These are phyloP conservation scores for Myxozyma nipponensis DNA, from an alignment of 805 yeast genomes.

Conservation along the genomic window DNA sequence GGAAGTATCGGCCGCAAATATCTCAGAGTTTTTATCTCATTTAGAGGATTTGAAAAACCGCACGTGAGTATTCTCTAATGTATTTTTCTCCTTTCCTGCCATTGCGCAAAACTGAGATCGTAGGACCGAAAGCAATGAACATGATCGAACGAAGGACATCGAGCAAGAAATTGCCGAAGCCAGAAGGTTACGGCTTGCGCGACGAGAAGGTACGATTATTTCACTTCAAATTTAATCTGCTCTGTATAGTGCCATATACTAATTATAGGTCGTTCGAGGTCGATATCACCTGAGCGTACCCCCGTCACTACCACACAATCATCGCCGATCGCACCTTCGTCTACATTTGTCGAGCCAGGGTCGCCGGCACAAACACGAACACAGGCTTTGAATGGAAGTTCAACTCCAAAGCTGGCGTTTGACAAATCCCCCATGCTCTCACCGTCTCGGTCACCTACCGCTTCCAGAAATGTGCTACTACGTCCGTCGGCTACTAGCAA, in stretches of 20 bases:
- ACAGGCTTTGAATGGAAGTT: neutral
- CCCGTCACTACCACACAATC: neutral
- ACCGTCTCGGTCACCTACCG: neutral
- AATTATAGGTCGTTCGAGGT: conserved; percentile 9
- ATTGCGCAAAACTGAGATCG: neutral
- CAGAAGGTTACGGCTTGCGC: conserved; percentile 14
- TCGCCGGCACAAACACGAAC: neutral
- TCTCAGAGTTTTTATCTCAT: conserved; percentile 11
- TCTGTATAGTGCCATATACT: neutral
- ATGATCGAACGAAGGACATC: conserved; percentile 8
- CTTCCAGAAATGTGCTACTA: neutral
- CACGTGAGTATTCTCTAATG: neutral
- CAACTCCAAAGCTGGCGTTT: conserved; percentile 1
- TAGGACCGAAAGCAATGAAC: conserved; percentile 3
- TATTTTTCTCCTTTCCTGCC: neutral
- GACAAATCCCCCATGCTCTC: conserved; percentile 1
- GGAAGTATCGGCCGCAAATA: conserved; percentile 1
- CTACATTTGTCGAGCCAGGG: neutral
- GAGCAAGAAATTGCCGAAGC: conserved; percentile 25
- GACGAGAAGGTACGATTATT: conserved; percentile 12
- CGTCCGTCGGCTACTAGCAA: neutral
- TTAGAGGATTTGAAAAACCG: conserved; percentile 9
- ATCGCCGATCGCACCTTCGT: neutral
- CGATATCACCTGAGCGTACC: conserved; percentile 1
- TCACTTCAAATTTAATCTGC: neutral